Evolutionary conservation across 495 filamentous ascomycete genomes (phyloP).

Genomic region (Penicillium psychrofluorescens): DNA sequence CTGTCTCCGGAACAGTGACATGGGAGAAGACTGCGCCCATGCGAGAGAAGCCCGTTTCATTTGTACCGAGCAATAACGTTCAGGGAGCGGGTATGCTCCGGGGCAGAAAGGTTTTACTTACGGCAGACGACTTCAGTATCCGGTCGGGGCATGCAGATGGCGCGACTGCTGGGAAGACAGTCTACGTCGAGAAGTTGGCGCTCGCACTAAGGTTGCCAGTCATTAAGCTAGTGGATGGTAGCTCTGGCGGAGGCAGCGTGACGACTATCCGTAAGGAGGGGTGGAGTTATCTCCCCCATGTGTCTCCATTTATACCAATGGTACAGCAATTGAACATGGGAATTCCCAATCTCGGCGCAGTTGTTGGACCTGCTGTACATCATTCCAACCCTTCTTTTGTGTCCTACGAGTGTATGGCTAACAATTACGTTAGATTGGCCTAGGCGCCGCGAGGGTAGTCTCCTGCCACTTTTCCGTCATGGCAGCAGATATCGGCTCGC

Average conservation of each 20-base stretch:
- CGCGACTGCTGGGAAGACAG: conserved; percentile 47
- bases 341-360: conserved; percentile 57
- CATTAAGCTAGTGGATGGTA: conserved; percentile 57
- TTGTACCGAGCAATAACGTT: conserved; percentile 49
- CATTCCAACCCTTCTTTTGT: not conserved
- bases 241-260: conserved; percentile 53
- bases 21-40: conserved; percentile 43
- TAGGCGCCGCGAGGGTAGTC: conserved; percentile 54
- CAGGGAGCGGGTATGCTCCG: conserved; percentile 40
- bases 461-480: conserved; percentile 60
- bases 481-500: conserved; percentile 51
- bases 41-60: conserved; percentile 43
- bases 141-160: conserved; percentile 58
- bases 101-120: conserved; percentile 49
- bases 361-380: conserved; percentile 50
- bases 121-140: conserved; percentile 58
- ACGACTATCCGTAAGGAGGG: conserved; percentile 48
- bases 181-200: conserved; percentile 51
- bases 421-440: conserved; percentile 36
- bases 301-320: conserved; percentile 41
- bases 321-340: conserved; percentile 53
- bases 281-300: conserved; percentile 50
- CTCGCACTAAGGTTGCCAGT: conserved; percentile 47
- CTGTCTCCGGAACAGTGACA: conserved; percentile 49
- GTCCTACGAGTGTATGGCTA: no score